A percentile compares a stretch with the other conserved stretches of the same genome.
Evolutionary conservation across 495 filamentous ascomycete genomes (phyloP).

Genomic region (Xylaria flabelliformis): DNA sequence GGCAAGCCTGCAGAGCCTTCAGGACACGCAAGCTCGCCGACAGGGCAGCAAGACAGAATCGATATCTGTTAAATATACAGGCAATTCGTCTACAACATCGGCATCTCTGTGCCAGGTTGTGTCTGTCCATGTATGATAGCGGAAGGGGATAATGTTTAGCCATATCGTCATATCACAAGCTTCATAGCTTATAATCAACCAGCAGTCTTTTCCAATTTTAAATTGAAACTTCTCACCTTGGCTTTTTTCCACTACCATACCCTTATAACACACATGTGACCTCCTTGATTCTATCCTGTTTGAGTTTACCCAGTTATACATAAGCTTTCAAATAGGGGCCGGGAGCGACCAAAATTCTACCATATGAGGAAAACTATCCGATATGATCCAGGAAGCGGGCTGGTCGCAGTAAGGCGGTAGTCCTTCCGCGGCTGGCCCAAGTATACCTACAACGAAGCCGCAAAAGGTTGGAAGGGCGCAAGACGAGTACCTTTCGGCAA

Average conservation of each 20-base stretch:
- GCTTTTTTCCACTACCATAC: background rate
- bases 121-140: background rate
- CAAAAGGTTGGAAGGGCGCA: no score
- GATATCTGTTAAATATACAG: conserved; percentile 7
- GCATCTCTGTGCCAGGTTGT: background rate
- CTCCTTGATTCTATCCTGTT: background rate
- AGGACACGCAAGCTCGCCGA: background rate
- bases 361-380: background rate
- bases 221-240: background rate
- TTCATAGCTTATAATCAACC: conserved; percentile 1
- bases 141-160: background rate
- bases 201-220: background rate
- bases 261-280: conserved; percentile 1
- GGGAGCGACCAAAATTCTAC: background rate
- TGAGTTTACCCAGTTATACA: background rate
- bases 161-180: background rate
- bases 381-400: background rate
- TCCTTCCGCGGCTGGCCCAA: no score
- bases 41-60: conserved; percentile 3
- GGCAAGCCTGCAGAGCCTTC: conserved; percentile 4
- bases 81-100: conserved; percentile 4
- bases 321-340: background rate
- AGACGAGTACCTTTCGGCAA: no score
- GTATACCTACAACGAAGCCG: no score
- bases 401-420: no score